Conservation (phyloP, 1,284 basidiomycete species). For the Trichosporon asahii region DNA sequence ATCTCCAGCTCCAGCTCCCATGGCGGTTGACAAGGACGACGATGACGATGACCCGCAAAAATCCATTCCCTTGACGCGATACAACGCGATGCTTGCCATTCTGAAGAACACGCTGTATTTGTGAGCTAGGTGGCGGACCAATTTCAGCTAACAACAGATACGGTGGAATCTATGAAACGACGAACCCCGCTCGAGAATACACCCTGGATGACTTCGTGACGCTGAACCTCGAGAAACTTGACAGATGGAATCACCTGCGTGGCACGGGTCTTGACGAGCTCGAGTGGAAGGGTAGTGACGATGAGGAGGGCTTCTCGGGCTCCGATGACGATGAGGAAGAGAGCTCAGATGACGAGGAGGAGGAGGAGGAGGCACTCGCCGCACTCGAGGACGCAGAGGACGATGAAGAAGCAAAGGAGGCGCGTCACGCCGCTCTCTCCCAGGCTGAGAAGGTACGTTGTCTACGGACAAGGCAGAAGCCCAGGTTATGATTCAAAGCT, state of each 20-base stretch:
- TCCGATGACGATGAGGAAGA: conserved; percentile 59
- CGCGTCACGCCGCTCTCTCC: conserved; percentile 27
- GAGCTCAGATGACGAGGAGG: conserved; percentile 34
- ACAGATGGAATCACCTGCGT: conserved; percentile 68
- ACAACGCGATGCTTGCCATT: conserved; percentile 87
- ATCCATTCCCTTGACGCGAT: conserved; percentile 71
- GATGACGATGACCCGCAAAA: conserved; percentile 69
- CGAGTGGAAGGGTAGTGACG: conserved; percentile 60
- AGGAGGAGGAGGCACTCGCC: conserved; percentile 39
- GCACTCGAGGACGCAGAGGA: conserved; percentile 41
- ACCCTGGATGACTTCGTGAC: conserved; percentile 80
- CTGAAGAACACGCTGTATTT: conserved; percentile 81
- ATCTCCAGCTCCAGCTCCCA: conserved; percentile 7
- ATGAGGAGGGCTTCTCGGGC: conserved; percentile 51
- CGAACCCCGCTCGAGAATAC: conserved; percentile 65
- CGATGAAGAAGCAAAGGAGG: conserved; percentile 30
- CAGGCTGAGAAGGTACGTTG: conserved; percentile 31
- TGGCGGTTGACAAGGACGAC: conserved; percentile 38
- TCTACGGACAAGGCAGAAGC: background rate
- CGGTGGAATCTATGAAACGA: conserved; percentile 79
- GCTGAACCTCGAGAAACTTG: conserved; percentile 74
- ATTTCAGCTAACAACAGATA: conserved; percentile 57
- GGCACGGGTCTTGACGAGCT: conserved; percentile 63
- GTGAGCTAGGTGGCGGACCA: conserved; percentile 55
- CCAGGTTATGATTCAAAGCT: background rate